Base-by-base conservation (phyloP, 805 yeast species). In the Ogataea corticis region DNA sequence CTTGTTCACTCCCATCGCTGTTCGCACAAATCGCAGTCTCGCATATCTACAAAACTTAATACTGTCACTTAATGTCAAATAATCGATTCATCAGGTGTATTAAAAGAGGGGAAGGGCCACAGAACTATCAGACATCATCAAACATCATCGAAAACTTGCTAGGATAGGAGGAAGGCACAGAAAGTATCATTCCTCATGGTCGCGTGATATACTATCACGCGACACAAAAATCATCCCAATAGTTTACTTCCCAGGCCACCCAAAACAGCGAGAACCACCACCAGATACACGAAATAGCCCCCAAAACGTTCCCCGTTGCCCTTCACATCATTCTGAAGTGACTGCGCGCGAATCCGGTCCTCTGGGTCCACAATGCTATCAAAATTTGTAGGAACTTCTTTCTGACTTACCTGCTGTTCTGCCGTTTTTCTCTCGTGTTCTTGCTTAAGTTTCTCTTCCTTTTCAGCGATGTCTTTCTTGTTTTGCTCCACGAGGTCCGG, bases 401-500 rank as follows among this genome's bases (percentile, higher is more conserved):
- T 37, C 12, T 23, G 19, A 9, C 31, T 29, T 23, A 14, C 14
- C 44, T 40, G 39, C 30, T 33, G 33, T 15, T 32, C 27, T 18
- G 19, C 32, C 39, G 33, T 15, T 33, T 46, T 15, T 15, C 31
- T 12, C 29, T 38, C 53, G 49, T 47, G 52, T 52, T 50, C 55
- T 37, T 25, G 37, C 37, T 44, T 36, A 32, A 37, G 32, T 33
- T 31, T 36, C 32, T 31, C 16, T 34, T 45, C 45, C 39, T 45
- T 42, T 46, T 52, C 45, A 39, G 44, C 52, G 32, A 71, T 57
- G 28, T 70, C 73, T 23, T 39, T 43, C 43, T 58, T 58, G 57
- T 78, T 79, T 49, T 68, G 63, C 15, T 65, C 72, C 12, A 75
- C 76, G 38, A 81, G 61, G n/a, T 87, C 95, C 1, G 90, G 86